These are phyloP conservation scores for Debaryomyces subglobosus DNA, from an alignment of 1,139 yeast species.

Conservation along the genomic window DNA sequence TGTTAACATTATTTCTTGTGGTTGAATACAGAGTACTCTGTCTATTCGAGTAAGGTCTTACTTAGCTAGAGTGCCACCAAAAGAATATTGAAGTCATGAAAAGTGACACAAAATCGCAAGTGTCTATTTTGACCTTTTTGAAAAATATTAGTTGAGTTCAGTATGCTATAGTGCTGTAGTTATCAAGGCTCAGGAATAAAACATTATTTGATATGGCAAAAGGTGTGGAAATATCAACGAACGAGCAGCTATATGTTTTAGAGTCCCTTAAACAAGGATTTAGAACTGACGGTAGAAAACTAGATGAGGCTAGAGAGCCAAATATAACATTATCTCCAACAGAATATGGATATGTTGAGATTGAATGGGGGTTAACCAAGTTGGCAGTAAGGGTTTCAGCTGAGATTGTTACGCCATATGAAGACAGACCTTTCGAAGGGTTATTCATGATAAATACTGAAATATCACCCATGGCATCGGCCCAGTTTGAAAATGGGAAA, in stretches of 20 bases:
- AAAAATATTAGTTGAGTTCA: constrained; percentile 3
- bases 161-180: background rate
- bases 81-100: background rate
- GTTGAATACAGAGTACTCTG: background rate
- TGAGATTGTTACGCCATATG: constrained; percentile 78
- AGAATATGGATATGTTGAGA: constrained; percentile 81
- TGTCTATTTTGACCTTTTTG: background rate
- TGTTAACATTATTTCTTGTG: constrained; percentile 1
- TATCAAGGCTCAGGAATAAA: background rate
- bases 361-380: constrained; percentile 72
- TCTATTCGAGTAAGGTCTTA: background rate
- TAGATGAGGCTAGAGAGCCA: constrained; percentile 66
- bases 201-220: constrained; percentile 43
- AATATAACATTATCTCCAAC: constrained; percentile 60
- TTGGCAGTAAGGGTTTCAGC: constrained; percentile 81
- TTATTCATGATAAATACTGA: constrained; percentile 82
- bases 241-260: constrained; percentile 64
- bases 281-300: constrained; percentile 70
- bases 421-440: constrained; percentile 95
- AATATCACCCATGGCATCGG: constrained; percentile 85
- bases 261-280: constrained; percentile 64
- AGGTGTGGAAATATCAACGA: constrained; percentile 62
- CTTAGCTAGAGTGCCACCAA: constrained; percentile 7
- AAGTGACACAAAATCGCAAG: constrained; percentile 5
- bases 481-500: constrained; percentile 74